These are phyloP conservation scores for Aschersonia sp. DNA, from an alignment of 2,329 filamentous ascomycete genomes.

Conservation along the genomic window DNA sequence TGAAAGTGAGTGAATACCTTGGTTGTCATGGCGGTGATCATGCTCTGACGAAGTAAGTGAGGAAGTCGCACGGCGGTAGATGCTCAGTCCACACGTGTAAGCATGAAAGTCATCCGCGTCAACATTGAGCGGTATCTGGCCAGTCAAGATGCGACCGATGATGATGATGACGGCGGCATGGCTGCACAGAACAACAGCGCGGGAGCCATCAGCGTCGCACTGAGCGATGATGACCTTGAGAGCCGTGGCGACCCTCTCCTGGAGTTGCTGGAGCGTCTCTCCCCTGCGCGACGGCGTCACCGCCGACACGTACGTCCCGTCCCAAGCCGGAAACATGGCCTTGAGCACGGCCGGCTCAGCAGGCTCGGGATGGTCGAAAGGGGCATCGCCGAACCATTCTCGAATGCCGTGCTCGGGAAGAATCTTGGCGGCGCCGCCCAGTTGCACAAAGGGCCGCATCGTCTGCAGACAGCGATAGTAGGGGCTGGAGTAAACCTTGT, in stretches of 20 bases:
- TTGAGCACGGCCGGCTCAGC: slow-evolving; percentile 49
- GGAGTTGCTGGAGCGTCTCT: slow-evolving; percentile 66
- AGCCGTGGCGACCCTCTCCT: slow-evolving; percentile 62
- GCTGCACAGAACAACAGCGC: slow-evolving; percentile 65
- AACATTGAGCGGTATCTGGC: slow-evolving; percentile 55
- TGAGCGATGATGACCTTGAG: slow-evolving; percentile 56
- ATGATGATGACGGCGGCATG: slow-evolving; percentile 87
- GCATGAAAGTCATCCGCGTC: slow-evolving; percentile 69
- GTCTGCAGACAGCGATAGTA: slow-evolving; percentile 86
- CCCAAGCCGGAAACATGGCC: slow-evolving; percentile 51
- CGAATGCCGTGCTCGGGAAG: slow-evolving; percentile 46
- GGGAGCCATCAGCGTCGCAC: slow-evolving; percentile 56
- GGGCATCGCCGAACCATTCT: slow-evolving; percentile 85
- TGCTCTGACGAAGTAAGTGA: slow-evolving; percentile 2
- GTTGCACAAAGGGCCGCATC: slow-evolving; percentile 51
- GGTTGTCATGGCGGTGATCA: slow-evolving; percentile 1
- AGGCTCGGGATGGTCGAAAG: slow-evolving; percentile 73
- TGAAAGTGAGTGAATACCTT: neutral
- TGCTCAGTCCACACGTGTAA: slow-evolving; percentile 69
- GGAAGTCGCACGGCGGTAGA: slow-evolving; percentile 29
- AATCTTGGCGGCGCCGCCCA: slow-evolving; percentile 23
- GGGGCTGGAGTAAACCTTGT: slow-evolving; percentile 68
- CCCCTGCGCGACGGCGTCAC: slow-evolving; percentile 56
- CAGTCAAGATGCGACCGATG: slow-evolving; percentile 70
- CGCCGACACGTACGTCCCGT: slow-evolving; percentile 42